Percentiles rank a stretch among this genome's conserved stretches.
phyloP scores from a whole-genome alignment of 139 green algal species.

The Zygnema circumcarinatum region DNA sequence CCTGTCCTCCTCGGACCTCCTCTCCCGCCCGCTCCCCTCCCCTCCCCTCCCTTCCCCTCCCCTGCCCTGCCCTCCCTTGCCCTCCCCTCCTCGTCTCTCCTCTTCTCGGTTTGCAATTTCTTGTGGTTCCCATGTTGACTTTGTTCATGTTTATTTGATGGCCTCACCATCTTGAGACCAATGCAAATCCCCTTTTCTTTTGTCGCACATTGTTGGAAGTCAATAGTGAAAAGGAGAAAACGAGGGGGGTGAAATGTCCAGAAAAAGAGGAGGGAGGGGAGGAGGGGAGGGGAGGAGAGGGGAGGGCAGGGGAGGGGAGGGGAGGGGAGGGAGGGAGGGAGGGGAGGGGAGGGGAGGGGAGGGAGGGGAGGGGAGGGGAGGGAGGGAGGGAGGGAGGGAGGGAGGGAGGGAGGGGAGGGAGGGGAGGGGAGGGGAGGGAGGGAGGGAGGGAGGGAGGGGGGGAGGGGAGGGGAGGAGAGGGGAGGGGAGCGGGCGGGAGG shows the following conservation, averaged over 20 bases:
- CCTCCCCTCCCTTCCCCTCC: too few relatives aligned
- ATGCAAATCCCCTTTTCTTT: neutral
- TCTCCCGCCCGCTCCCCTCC: too few relatives aligned
- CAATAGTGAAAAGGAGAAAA: neutral
- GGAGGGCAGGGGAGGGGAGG: neutral
- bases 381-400: neutral
- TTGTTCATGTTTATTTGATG: too few relatives aligned
- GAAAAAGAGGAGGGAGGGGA: slow-evolving; percentile 22
- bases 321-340: neutral
- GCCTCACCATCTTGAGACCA: neutral
- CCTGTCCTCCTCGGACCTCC: too few relatives aligned
- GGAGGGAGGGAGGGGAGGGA: neutral
- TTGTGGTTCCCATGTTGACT: slow-evolving; percentile 3
- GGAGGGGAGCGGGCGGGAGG: too few relatives aligned
- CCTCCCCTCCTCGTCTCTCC: too few relatives aligned
- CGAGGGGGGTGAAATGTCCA: neutral
- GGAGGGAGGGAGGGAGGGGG: slow-evolving; percentile 2
- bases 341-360: too few relatives aligned
- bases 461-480: neutral
- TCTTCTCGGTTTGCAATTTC: neutral
- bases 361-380: neutral
- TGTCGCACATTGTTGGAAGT: too few relatives aligned
- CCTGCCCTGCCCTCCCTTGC: too few relatives aligned
- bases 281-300: neutral
- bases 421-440: neutral